Evolutionary conservation across 768 basidiomycete genomes (phyloP), one percentile per base, ranked within the genome.

Genomic region (Lepiota brunneoincarnata): DNA sequence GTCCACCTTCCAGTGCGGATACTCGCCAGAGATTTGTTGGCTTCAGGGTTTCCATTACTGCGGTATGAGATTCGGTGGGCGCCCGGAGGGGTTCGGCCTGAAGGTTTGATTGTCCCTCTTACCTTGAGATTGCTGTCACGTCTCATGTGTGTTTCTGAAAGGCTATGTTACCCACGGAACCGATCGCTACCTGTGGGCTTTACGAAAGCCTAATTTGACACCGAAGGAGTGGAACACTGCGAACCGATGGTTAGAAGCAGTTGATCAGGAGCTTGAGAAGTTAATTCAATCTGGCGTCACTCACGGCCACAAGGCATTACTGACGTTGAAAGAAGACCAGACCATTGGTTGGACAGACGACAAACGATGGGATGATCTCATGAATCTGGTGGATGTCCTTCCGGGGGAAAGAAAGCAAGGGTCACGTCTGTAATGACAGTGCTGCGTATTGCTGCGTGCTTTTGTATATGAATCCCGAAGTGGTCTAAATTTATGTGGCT

Each of bases 21-120:
- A 36, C 73, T 91, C 24, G 75, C 77, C 28, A 71, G 81, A 56
- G 89, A 91, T 60, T 67, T 89, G 60, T 65, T 75, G 12, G 65
- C 69, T 4, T 75, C 72, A 1, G 77, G 74, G 1, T 89, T 84
- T 63, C 87, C 87, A 0, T 76, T 88, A 0, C 64, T 87, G 53
- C 75, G 89, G 52, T 91, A 91, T 62, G 71, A 77, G 59, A 84
- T 91, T 49, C 71, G 79, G 28, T 89, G 86, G 85, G 80, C 82
- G 0, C 86, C 88, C 0, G 81, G 84, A 62, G 78, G 83, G 48
- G 59, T 72, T 42, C 76, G 83, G 6, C 72, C 77, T 1, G 67
- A 76, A 61, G 87, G 87, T 83, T 61, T 59, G 74, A 51, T 35
- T 28, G 3, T 15, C 31, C 35, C 28, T 28, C 11, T 17, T 26